These are phyloP conservation scores for Sherardia arvensis DNA, from an alignment of 257 asterid genomes.

Conservation along the genomic window DNA sequence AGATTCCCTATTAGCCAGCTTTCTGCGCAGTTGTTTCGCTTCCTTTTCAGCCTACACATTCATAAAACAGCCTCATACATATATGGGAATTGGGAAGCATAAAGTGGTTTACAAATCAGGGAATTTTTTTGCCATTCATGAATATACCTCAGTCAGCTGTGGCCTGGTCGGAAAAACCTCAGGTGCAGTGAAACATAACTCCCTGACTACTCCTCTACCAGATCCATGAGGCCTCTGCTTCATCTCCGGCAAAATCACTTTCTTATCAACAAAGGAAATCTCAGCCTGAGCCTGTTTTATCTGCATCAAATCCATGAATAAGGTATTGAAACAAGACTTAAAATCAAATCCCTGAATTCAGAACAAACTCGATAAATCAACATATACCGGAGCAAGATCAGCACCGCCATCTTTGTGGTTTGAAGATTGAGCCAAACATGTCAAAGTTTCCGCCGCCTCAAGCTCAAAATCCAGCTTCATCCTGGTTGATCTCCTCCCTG, in stretches of 20 bases:
- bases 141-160: neutral
- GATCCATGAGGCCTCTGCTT: neutral
- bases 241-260: neutral
- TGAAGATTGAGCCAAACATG: slow-evolving; percentile 23
- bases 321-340: neutral
- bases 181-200: neutral
- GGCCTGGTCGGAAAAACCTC: neutral
- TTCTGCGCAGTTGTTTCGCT: slow-evolving; percentile 45
- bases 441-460: slow-evolving; percentile 51
- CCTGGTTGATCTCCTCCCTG: neutral
- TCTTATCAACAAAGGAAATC: neutral
- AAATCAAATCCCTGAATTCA: neutral
- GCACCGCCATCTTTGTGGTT: neutral
- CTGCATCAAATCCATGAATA: too few relatives aligned
- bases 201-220: neutral
- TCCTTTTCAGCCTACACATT: slow-evolving; percentile 59
- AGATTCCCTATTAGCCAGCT: slow-evolving; percentile 82
- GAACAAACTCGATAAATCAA: neutral
- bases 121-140: neutral
- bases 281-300: neutral
- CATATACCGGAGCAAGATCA: neutral
- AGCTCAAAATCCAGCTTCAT: slow-evolving; percentile 25
- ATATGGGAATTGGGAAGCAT: too few relatives aligned
- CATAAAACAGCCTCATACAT: neutral
- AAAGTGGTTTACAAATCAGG: neutral